A percentile compares a stretch with the other conserved stretches of the same genome.
Conservation (phyloP, 1,284 basidiomycete species). For the Sutorius eximius region DNA sequence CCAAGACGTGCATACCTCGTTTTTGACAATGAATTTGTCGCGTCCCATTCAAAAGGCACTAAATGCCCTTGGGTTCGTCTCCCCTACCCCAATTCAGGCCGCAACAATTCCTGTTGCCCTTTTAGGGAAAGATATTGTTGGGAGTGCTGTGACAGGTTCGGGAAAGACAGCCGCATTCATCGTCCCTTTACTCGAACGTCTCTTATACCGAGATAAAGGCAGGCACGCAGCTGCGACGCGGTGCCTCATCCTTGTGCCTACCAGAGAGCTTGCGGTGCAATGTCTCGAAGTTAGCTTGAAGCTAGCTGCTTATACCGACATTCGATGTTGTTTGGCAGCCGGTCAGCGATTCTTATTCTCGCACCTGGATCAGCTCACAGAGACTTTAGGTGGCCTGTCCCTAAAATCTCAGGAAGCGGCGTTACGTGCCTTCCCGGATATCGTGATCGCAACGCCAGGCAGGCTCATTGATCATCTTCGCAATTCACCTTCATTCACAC, state of each 20-base stretch:
- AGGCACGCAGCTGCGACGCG: conserved; percentile 88
- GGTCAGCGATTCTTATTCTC: conserved; percentile 45
- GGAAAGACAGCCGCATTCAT: conserved; percentile 98
- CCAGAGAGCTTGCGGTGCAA: conserved; percentile 92
- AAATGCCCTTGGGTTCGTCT: conserved; percentile 76
- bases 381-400: conserved; percentile 76
- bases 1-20: conserved; percentile 59
- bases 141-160: conserved; percentile 92
- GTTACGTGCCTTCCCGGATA: conserved; percentile 84
- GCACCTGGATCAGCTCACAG: conserved; percentile 15
- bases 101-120: conserved; percentile 91
- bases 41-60: conserved; percentile 88
- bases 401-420: conserved; percentile 87
- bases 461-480: conserved; percentile 96
- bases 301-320: conserved; percentile 84
- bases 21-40: conserved; percentile 86
- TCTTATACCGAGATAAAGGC: conserved; percentile 86
- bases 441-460: conserved; percentile 94
- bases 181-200: conserved; percentile 89
- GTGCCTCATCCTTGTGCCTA: conserved; percentile 90
- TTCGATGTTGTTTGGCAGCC: conserved; percentile 85
- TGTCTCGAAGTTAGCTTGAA: conserved; percentile 90
- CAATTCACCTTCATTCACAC: conserved; percentile 91
- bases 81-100: conserved; percentile 94
- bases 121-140: conserved; percentile 93